Percentiles rank a stretch among this genome's conserved stretches.
Evolutionary conservation across 2,329 filamentous ascomycete genomes (phyloP).

Genomic region (Myriosclerotinia scirpicola): DNA sequence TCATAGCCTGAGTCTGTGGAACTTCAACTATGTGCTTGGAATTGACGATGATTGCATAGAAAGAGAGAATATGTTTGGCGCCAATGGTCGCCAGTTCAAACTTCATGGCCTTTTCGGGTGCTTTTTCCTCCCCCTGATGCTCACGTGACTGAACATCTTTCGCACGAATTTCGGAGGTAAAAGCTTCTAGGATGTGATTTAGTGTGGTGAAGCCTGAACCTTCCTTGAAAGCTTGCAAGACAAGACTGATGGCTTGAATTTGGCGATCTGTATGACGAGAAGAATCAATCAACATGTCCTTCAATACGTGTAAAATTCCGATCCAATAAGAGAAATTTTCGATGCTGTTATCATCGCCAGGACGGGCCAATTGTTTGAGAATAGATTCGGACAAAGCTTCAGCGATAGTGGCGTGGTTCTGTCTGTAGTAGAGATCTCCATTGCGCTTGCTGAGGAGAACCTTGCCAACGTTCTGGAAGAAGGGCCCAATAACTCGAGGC

Average conservation of each 20-base stretch:
- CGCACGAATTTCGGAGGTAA: conserved; percentile 58
- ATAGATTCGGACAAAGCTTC: conserved; percentile 70
- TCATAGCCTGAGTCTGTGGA: conserved; percentile 57
- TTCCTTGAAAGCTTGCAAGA: conserved; percentile 85
- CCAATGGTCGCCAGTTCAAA: conserved; percentile 52
- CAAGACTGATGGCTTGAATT: conserved; percentile 65
- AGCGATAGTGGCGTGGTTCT: conserved; percentile 55
- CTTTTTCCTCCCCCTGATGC: conserved; percentile 42
- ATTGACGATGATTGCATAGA: conserved; percentile 75
- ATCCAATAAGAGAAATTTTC: conserved; percentile 80
- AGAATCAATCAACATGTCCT: conserved; percentile 74
- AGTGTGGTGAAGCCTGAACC: conserved; percentile 72
- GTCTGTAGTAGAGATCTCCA: conserved; percentile 60
- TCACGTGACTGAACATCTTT: neutral
- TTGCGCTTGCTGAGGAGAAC: conserved; percentile 73
- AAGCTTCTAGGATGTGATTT: conserved; percentile 69
- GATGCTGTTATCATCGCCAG: conserved; percentile 48
- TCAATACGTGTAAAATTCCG: conserved; percentile 73
- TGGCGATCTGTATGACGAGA: conserved; percentile 39
- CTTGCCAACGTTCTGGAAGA: conserved; percentile 84
- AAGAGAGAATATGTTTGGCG: conserved; percentile 79
- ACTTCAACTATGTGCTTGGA: conserved; percentile 81
- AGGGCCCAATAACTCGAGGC: conserved; percentile 75
- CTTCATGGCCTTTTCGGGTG: conserved; percentile 25
- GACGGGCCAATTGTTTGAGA: conserved; percentile 60